Conservation (phyloP, 805 yeast species). For the Starmerella apis region DNA sequence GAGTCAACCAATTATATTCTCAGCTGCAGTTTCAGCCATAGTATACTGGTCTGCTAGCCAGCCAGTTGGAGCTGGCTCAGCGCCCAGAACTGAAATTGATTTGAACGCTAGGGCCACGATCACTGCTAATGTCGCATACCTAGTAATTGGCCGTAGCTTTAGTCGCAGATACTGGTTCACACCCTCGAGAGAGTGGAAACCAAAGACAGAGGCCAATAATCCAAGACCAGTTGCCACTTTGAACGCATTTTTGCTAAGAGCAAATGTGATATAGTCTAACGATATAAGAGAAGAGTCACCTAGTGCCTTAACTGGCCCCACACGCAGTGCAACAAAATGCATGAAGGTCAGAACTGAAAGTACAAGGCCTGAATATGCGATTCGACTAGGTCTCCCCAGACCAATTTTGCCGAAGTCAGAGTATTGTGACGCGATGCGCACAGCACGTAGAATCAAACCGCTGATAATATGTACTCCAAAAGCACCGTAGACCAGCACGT, state of each 20-base stretch:
- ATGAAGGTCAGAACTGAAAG: slow-evolving; percentile 37
- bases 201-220: not conserved
- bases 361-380: slow-evolving; percentile 42
- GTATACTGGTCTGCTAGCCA: slow-evolving; percentile 22
- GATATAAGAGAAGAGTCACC: slow-evolving; percentile 54
- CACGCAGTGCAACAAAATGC: slow-evolving; percentile 43
- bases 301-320: slow-evolving; percentile 44
- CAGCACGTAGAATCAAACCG: slow-evolving; percentile 41
- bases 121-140: not conserved
- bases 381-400: slow-evolving; percentile 26
- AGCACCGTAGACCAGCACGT: slow-evolving; percentile 39
- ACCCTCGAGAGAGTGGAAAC: slow-evolving; percentile 19
- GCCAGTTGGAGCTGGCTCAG: slow-evolving; percentile 11
- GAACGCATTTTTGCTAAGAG: slow-evolving; percentile 1
- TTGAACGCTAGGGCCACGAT: not conserved
- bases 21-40: slow-evolving; percentile 4
- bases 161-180: slow-evolving; percentile 5
- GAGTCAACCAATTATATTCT: not conserved
- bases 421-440: slow-evolving; percentile 28
- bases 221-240: slow-evolving; percentile 4
- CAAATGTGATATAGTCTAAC: slow-evolving; percentile 40
- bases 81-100: slow-evolving; percentile 7
- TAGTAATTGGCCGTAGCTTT: not conserved
- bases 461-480: slow-evolving; percentile 41
- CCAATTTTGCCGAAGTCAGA: slow-evolving; percentile 33